Percentiles rank a stretch among this genome's conserved stretches.
Evolutionary conservation across 179 eudicot genomes (phyloP).

Genomic region (Vitellaria paradoxa): DNA sequence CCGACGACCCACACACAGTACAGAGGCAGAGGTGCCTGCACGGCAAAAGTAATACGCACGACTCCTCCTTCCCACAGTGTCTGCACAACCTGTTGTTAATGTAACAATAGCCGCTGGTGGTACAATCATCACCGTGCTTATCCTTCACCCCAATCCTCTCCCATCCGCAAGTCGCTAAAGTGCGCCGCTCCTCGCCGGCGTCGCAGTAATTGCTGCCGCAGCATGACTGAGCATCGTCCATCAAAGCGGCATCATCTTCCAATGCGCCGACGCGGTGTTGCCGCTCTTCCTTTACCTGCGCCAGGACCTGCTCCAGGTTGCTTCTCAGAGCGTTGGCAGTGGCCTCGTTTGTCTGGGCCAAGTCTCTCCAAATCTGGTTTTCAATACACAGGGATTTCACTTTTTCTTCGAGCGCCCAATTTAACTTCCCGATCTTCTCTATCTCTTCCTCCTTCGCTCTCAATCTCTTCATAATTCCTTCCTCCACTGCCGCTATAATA

Average conservation of each 20-base stretch:
- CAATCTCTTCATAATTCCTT: constrained; percentile 38
- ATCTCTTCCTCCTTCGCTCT: constrained; percentile 57
- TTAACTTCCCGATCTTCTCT: constrained; percentile 37
- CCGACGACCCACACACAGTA: constrained; percentile 51
- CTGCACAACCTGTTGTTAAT: constrained; percentile 38
- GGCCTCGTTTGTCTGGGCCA: constrained; percentile 78
- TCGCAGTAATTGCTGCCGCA: constrained; percentile 44
- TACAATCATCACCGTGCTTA: not conserved
- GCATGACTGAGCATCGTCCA: constrained; percentile 57
- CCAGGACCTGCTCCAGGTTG: constrained; percentile 51
- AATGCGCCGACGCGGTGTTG: constrained; percentile 7
- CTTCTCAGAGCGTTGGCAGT: constrained; percentile 53
- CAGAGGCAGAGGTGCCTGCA: constrained; percentile 78
- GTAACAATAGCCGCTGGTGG: not conserved
- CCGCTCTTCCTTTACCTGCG: constrained; percentile 25
- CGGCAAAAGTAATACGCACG: constrained; percentile 63
- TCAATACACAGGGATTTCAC: constrained; percentile 51
- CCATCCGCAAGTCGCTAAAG: not conserved
- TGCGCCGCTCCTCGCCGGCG: not conserved
- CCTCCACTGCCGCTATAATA: constrained; percentile 41
- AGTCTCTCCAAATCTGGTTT: constrained; percentile 71
- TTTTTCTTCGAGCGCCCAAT: constrained; percentile 55
- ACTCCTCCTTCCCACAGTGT: constrained; percentile 50
- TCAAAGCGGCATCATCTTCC: constrained; percentile 2
- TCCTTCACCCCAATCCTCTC: constrained; percentile 10